Evolutionary conservation across 495 filamentous ascomycete species (phyloP).

Genomic region (Hyaloscypha hepaticicola): DNA sequence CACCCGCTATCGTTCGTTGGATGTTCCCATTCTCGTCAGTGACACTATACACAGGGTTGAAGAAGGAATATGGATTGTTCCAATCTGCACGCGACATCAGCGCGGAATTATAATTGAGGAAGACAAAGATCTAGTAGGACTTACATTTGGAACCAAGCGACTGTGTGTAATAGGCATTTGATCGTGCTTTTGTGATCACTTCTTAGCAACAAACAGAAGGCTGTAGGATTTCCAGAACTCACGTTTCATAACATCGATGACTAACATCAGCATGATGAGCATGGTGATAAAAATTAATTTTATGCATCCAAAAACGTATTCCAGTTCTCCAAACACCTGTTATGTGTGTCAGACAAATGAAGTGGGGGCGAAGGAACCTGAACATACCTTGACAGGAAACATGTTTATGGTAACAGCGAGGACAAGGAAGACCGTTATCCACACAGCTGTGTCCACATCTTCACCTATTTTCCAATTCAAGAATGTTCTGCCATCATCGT

Average conservation of each 20-base stretch:
- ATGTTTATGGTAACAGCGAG: conserved; percentile 43
- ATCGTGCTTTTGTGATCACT: conserved; percentile 28
- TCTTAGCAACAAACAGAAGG: not conserved
- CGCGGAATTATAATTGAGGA: conserved; percentile 6
- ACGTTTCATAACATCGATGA: conserved; percentile 37
- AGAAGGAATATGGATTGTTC: conserved; percentile 40
- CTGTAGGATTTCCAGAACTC: conserved; percentile 18
- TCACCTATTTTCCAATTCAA: conserved; percentile 39
- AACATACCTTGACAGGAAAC: conserved; percentile 42
- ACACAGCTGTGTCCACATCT: conserved; percentile 42
- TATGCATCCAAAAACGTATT: conserved; percentile 46
- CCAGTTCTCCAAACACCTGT: conserved; percentile 46
- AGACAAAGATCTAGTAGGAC: conserved; percentile 6
- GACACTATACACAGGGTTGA: conserved; percentile 34
- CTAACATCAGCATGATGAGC: conserved; percentile 44
- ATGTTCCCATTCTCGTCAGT: conserved; percentile 28
- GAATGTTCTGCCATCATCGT: conserved; percentile 41
- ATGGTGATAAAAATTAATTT: conserved; percentile 48
- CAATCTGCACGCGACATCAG: conserved; percentile 28
- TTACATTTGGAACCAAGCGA: conserved; percentile 37
- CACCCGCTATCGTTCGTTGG: conserved; percentile 24
- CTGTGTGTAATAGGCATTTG: conserved; percentile 36
- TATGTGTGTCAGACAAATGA: not conserved
- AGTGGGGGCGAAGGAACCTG: not conserved
- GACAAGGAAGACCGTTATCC: conserved; percentile 42